Conservation (phyloP, 106 monocot species). For the Dendrobium huoshanense region DNA sequence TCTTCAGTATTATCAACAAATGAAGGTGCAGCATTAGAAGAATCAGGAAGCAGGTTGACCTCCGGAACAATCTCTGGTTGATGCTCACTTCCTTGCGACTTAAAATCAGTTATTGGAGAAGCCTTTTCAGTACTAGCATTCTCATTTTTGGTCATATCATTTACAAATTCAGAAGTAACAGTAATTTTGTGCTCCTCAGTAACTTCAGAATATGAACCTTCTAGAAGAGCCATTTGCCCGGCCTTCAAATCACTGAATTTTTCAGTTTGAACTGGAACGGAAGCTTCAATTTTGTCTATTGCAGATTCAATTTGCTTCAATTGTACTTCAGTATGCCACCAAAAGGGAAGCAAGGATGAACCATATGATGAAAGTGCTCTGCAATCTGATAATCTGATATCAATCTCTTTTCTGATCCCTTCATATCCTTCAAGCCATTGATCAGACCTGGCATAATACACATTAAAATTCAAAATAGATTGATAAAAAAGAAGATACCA, state of each 20-base stretch:
- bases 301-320: slow-evolving; percentile 57
- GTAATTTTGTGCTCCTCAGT: background rate
- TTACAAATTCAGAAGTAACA: background rate
- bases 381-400: slow-evolving; percentile 82
- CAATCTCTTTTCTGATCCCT: slow-evolving; percentile 59
- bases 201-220: background rate
- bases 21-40: slow-evolving; percentile 12
- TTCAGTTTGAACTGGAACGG: slow-evolving; percentile 8
- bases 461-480: background rate
- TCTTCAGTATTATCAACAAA: slow-evolving; percentile 21
- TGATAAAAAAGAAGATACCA: background rate
- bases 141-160: slow-evolving; percentile 3
- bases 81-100: slow-evolving; percentile 7
- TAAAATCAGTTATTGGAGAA: slow-evolving; percentile 3
- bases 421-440: slow-evolving; percentile 20
- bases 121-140: background rate
- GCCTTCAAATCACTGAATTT: slow-evolving; percentile 3
- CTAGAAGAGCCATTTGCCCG: slow-evolving; percentile 2
- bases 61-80: slow-evolving; percentile 8
- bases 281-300: slow-evolving; percentile 38
- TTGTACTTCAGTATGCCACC: slow-evolving; percentile 71
- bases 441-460: slow-evolving; percentile 25
- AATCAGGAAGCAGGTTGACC: background rate
- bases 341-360: slow-evolving; percentile 80
- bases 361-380: slow-evolving; percentile 76